Evolutionary conservation across 2,329 filamentous ascomycete genomes (phyloP).

Genomic region (Nothopassalora personata): DNA sequence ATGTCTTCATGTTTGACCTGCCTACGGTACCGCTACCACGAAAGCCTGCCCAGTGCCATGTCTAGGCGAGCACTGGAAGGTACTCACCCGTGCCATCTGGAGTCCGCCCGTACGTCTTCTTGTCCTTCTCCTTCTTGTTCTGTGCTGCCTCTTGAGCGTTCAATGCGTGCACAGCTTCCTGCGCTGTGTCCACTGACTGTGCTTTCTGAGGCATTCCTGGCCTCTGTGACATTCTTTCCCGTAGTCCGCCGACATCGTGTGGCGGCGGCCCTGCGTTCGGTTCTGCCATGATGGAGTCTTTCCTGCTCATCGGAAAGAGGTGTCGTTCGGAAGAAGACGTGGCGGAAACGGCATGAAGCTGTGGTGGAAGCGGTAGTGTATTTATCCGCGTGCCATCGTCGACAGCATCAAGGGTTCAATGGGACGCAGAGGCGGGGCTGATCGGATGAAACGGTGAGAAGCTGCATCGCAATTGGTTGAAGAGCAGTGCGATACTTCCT

Average conservation of each 20-base stretch:
- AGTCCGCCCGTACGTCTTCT: conserved; percentile 85
- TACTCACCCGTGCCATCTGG: conserved; percentile 81
- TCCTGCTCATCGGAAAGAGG: not conserved
- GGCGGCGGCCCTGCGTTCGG: conserved; percentile 13
- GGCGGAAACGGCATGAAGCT: not conserved
- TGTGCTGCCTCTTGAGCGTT: conserved; percentile 46
- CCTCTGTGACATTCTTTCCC: conserved; percentile 41
- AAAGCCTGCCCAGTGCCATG: conserved; percentile 5
- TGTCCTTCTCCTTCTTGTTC: conserved; percentile 49
- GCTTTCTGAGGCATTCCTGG: conserved; percentile 30
- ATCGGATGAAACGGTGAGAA: not conserved
- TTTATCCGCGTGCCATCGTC: not conserved
- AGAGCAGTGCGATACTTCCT: not conserved
- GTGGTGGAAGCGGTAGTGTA: not conserved
- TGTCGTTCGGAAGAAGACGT: not conserved
- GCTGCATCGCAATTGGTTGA: not conserved
- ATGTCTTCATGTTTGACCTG: conserved; percentile 8
- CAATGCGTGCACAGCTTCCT: conserved; percentile 45
- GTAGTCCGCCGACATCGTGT: conserved; percentile 37
- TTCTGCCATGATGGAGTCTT: conserved; percentile 19
- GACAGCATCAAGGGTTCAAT: not conserved
- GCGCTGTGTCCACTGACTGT: conserved; percentile 35
- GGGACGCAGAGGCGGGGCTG: not conserved
- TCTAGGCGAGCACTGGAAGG: conserved; percentile 9
- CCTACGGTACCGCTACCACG: conserved; percentile 9